Percentiles rank a stretch among this genome's conserved stretches.
These are phyloP conservation scores for Takashimella koratensis DNA, from an alignment of 1,284 basidiomycete genomes.

Conservation along the genomic window DNA sequence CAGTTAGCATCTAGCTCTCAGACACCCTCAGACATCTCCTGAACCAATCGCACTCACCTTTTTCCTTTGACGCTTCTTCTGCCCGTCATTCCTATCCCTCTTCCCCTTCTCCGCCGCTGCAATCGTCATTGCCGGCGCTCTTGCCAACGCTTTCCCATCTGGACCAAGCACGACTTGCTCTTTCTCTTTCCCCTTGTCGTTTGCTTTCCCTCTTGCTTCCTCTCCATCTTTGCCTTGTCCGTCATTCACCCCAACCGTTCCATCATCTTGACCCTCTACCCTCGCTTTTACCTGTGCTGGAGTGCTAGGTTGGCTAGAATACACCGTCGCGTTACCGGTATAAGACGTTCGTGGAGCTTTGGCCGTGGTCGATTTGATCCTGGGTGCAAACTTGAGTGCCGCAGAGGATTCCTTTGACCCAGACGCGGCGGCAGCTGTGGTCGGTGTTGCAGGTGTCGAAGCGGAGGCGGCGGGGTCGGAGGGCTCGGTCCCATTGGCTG, in stretches of 20 bases:
- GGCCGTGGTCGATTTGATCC: constrained; percentile 32
- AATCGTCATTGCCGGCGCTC: constrained; percentile 45
- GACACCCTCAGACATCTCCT: too few relatives aligned
- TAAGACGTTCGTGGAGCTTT: constrained; percentile 1
- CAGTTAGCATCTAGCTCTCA: too few relatives aligned
- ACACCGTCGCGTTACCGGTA: neutral
- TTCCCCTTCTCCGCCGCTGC: constrained; percentile 19
- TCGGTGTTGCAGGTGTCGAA: neutral
- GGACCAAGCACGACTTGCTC: constrained; percentile 26
- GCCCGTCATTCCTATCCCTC: constrained; percentile 19
- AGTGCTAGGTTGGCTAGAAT: constrained; percentile 14
- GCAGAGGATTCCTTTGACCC: constrained; percentile 23
- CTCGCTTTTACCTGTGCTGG: too few relatives aligned
- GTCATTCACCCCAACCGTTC: neutral
- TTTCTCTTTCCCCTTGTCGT: neutral
- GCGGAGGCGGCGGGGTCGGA: neutral
- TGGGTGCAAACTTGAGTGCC: constrained; percentile 44
- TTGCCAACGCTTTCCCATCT: constrained; percentile 35
- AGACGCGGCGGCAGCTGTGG: constrained; percentile 4
- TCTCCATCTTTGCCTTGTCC: neutral
- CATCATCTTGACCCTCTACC: neutral
- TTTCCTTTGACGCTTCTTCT: constrained; percentile 40
- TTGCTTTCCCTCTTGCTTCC: neutral
- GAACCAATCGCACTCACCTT: constrained; percentile 28
- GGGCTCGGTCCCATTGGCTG: neutral